phyloP scores from a whole-genome alignment of 192 early-diverging fungal species.

The Oehlia diaphana region DNA sequence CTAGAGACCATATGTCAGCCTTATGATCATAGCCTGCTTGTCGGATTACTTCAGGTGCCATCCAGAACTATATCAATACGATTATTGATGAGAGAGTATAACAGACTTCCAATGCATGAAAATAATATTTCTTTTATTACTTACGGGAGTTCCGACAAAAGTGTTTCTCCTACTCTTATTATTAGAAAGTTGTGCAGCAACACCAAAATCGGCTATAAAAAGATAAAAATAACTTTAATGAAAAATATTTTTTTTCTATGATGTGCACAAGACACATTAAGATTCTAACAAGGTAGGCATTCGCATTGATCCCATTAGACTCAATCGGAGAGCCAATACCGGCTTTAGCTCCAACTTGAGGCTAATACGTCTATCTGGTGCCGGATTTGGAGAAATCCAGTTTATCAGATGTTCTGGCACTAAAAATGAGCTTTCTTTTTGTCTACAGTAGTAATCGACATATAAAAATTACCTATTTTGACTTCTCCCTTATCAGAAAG shows the following conservation, averaged over 20 bases:
- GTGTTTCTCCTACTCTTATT: constrained; percentile 68
- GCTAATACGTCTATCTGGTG: no score
- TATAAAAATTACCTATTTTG: constrained; percentile 38
- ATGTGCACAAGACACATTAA: no score
- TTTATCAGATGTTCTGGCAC: no score
- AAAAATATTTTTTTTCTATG: no score
- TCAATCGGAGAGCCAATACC: no score
- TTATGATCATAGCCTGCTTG: constrained; percentile 54
- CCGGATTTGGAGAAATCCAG: no score
- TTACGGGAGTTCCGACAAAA: constrained; percentile 94
- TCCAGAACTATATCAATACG: constrained; percentile 52
- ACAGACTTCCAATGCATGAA: background rate
- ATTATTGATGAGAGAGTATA: background rate
- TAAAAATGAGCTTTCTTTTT: no score
- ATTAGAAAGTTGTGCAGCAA: constrained; percentile 77
- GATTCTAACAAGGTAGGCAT: no score
- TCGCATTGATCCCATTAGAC: no score
- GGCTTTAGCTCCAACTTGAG: no score
- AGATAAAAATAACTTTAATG: no score
- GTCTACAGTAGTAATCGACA: no score
- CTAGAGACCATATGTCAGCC: constrained; percentile 98
- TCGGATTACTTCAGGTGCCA: constrained; percentile 93
- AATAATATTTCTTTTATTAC: constrained; percentile 14
- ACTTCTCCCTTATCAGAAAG: constrained; percentile 49
- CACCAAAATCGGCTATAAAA: constrained; percentile 90